These are phyloP conservation scores for Ephemerocybe angulata DNA, from an alignment of 768 basidiomycete species.

Conservation along the genomic window DNA sequence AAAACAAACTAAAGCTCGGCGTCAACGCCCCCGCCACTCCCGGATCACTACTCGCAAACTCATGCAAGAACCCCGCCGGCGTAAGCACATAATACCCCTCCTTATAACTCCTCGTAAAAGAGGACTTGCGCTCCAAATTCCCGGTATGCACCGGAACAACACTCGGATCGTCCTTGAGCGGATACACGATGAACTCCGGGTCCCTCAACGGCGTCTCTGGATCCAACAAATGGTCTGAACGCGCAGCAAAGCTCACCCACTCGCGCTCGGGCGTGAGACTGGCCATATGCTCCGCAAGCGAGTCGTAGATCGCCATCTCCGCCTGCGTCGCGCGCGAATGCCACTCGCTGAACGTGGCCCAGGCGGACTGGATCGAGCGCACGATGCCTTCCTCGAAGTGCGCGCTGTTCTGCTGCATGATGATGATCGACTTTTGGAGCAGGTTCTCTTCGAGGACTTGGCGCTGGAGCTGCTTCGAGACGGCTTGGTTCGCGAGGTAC, in stretches of 20 bases:
- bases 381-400: slow-evolving; percentile 98
- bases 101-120: slow-evolving; percentile 81
- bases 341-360: slow-evolving; percentile 97
- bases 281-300: slow-evolving; percentile 70
- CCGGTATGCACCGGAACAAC: slow-evolving; percentile 87
- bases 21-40: slow-evolving; percentile 28
- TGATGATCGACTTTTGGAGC: slow-evolving; percentile 94
- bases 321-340: slow-evolving; percentile 71
- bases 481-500: slow-evolving; percentile 66
- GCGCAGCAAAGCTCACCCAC: slow-evolving; percentile 93
- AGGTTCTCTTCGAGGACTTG: slow-evolving; percentile 98
- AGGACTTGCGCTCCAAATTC: slow-evolving; percentile 90
- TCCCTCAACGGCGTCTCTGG: slow-evolving; percentile 93
- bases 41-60: slow-evolving; percentile 78
- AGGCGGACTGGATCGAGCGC: slow-evolving; percentile 90
- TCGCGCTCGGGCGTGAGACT: slow-evolving; percentile 82
- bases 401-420: slow-evolving; percentile 96
- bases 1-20: slow-evolving; percentile 84
- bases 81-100: slow-evolving; percentile 93
- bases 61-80: slow-evolving; percentile 94
- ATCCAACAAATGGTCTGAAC: slow-evolving; percentile 92
- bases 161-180: slow-evolving; percentile 84
- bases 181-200: slow-evolving; percentile 74
- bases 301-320: slow-evolving; percentile 72
- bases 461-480: slow-evolving; percentile 76